Evolutionary conservation across 495 filamentous ascomycete species (phyloP).

Genomic region (Xylaria bambusicola): DNA sequence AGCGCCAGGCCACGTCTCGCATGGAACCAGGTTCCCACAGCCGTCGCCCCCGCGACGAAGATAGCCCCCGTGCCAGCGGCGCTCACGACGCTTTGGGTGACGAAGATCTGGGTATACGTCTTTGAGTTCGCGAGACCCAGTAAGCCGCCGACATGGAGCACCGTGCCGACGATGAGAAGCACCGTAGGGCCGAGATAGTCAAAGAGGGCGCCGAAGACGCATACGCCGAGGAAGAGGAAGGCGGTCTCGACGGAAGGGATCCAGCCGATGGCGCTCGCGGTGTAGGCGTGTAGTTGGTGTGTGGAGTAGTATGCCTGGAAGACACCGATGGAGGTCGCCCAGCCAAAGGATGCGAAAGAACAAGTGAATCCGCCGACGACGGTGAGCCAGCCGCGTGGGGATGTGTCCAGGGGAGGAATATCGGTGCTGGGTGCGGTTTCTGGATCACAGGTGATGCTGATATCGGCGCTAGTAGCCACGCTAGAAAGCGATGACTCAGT

Average conservation of each 20-base stretch:
- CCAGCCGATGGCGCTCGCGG: constrained; percentile 56
- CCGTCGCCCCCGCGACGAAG: constrained; percentile 60
- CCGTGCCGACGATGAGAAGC: constrained; percentile 55
- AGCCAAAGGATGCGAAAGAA: constrained; percentile 59
- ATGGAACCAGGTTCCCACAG: constrained; percentile 64
- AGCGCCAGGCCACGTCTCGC: constrained; percentile 62
- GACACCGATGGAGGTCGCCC: constrained; percentile 62
- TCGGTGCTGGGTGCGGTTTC: no score
- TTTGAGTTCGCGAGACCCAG: constrained; percentile 65
- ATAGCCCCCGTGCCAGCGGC: constrained; percentile 35
- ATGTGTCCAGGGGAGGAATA: constrained; percentile 41
- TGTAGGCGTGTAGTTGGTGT: constrained; percentile 49
- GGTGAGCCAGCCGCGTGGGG: constrained; percentile 55
- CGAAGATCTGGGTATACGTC: constrained; percentile 61
- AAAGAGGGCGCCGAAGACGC: constrained; percentile 57
- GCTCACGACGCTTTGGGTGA: constrained; percentile 55
- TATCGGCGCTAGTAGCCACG: no score
- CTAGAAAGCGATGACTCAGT: no score
- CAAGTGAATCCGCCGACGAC: constrained; percentile 59
- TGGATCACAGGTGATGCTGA: no score
- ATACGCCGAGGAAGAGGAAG: constrained; percentile 37
- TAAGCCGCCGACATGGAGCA: constrained; percentile 67
- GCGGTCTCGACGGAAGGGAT: constrained; percentile 44
- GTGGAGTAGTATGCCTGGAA: constrained; percentile 62
- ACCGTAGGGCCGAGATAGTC: constrained; percentile 64